Percentiles rank a stretch among this genome's conserved stretches.
These are phyloP conservation scores for Sodiomyces alkalinus DNA, from an alignment of 2,329 filamentous ascomycete species.

Conservation along the genomic window DNA sequence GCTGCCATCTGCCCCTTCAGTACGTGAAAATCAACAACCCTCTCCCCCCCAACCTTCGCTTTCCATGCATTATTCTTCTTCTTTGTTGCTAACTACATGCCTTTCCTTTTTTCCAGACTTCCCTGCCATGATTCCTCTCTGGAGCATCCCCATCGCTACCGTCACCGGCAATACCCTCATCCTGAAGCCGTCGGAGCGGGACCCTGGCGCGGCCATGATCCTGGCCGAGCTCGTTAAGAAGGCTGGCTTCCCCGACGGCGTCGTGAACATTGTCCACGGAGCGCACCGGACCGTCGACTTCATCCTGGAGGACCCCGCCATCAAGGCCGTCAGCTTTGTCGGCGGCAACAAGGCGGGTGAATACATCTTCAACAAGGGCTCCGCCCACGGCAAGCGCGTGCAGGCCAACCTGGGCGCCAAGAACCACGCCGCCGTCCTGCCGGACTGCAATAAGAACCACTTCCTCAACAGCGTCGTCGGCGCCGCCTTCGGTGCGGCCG, in stretches of 20 bases:
- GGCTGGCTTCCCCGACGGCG: conserved; percentile 68
- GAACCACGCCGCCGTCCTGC: conserved; percentile 74
- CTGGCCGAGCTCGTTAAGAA: conserved; percentile 65
- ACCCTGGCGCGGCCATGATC: conserved; percentile 75
- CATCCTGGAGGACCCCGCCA: conserved; percentile 68
- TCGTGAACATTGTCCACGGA: conserved; percentile 73
- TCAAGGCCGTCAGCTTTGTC: conserved; percentile 80
- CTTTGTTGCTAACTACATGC: too few relatives aligned
- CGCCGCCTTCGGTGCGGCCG: conserved; percentile 72
- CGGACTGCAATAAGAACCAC: conserved; percentile 83
- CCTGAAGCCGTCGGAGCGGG: conserved; percentile 75
- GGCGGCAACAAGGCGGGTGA: conserved; percentile 79
- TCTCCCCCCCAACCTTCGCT: not conserved
- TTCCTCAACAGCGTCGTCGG: conserved; percentile 73
- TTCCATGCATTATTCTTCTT: not conserved
- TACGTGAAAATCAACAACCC: conserved; percentile 32
- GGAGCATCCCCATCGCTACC: conserved; percentile 75
- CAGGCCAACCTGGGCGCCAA: conserved; percentile 81
- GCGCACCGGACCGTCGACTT: conserved; percentile 72
- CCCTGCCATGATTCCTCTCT: conserved; percentile 85
- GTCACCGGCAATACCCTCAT: conserved; percentile 74
- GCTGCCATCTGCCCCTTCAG: conserved; percentile 81
- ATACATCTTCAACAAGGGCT: conserved; percentile 68
- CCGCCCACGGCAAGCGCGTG: conserved; percentile 74
- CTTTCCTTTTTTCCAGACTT: conserved; percentile 42